Base-by-base conservation (phyloP, 768 basidiomycete genomes). In the Hericium rajendrae region DNA sequence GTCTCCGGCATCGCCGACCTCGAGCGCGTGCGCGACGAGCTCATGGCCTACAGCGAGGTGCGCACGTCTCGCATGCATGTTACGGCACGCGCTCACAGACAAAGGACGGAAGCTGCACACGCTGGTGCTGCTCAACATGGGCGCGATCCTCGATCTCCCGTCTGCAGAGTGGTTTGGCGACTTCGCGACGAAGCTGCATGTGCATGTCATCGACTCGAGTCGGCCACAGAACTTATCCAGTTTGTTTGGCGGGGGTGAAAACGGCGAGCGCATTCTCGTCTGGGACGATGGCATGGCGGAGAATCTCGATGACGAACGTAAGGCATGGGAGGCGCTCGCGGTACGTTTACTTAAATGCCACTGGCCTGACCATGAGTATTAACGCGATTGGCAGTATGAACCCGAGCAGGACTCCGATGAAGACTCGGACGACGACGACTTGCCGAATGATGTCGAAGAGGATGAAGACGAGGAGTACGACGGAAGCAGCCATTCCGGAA, bases 171-270 rank as follows among this genome's bases (percentile, higher is more conserved):
- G 87, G 86, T 88, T 93, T 66, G 91, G 90, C 52, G 82, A 82
- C 40, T 87, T 90, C 64, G 69, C 74, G 51, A 63, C 74, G 4
- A 73, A 76, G 22, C 75, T 91, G 55, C 83, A 78, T 2, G 79
- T 97, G 43, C 97, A 99, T 73, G 85, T 98, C 64, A 90, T 99
- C 72, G 97, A 99, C 71, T 92, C 95, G 3, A 82, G 85, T 18
- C 81, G 97, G 53, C 97, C 97, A 16, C 83, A 89, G 66, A 93
- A 94, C 70, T 75, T 98, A 65, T 77, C 84, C 46, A 97, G 86
- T 73, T 73, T 97, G 20, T 98, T 95, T 69, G 82, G 80, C 51
- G 78, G 75, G 46, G 84, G 84, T 24, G 78, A 82, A 62, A 80
- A 80, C 53, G 80, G 78, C 12, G 83, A 88, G 60, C 76, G 86